A percentile compares a stretch with the other conserved stretches of the same genome.
Evolutionary conservation across 2,329 filamentous ascomycete genomes (phyloP).

Genomic region (Verticillium klebahnii): DNA sequence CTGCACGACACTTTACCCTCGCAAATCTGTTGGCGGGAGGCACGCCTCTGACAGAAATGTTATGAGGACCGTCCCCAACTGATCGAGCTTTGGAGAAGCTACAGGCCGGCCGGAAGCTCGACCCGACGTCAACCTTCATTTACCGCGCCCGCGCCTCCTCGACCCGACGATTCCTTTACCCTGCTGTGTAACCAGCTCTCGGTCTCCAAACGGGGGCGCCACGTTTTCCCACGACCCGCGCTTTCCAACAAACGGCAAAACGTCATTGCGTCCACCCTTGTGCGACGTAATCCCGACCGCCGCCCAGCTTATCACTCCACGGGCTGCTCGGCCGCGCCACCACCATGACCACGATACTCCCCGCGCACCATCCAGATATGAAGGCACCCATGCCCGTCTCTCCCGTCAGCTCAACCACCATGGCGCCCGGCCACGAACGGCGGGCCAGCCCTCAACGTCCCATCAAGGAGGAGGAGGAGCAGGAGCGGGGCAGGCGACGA

Average conservation of each 20-base stretch:
- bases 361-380: conserved; percentile 32
- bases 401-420: conserved; percentile 31
- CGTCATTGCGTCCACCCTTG: not conserved
- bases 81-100: conserved; percentile 3
- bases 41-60: not conserved
- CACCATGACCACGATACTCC: conserved; percentile 37
- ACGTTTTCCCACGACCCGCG: not conserved
- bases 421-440: conserved; percentile 37
- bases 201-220: not conserved
- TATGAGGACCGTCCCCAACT: not conserved
- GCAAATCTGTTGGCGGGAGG: not conserved
- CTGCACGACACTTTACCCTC: no score
- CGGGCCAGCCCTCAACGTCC: conserved; percentile 29
- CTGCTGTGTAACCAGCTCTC: not conserved
- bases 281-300: not conserved
- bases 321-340: conserved; percentile 1
- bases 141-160: not conserved
- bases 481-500: conserved; percentile 29
- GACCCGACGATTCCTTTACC: not conserved
- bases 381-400: conserved; percentile 32
- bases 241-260: not conserved
- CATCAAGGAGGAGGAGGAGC: conserved; percentile 37
- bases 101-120: not conserved
- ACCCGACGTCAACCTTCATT: not conserved
- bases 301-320: conserved; percentile 6